Conservation (phyloP, 2,329 filamentous ascomycete species). For the Cadophora luteo-olivacea region DNA sequence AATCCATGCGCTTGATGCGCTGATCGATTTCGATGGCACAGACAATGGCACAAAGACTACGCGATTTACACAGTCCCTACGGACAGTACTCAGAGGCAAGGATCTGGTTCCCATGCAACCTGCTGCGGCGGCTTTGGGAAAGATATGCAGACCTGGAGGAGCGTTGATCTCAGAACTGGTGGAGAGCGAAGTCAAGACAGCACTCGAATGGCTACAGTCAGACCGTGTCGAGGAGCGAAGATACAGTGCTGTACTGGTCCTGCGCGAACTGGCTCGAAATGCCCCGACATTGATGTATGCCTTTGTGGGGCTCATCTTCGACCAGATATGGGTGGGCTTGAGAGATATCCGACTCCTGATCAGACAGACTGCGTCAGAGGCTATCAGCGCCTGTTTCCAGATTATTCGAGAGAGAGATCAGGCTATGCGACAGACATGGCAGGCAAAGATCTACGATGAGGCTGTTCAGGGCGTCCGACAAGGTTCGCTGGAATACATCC, state of each 20-base stretch:
- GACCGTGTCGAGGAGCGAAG: slow-evolving; percentile 92
- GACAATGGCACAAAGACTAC: slow-evolving; percentile 94
- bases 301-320: slow-evolving; percentile 93
- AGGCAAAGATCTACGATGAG: slow-evolving; percentile 89
- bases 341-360: slow-evolving; percentile 91
- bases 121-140: slow-evolving; percentile 86
- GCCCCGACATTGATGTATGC: slow-evolving; percentile 95
- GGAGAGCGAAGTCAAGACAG: slow-evolving; percentile 95
- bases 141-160: slow-evolving; percentile 89
- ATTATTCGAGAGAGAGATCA: slow-evolving; percentile 94
- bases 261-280: slow-evolving; percentile 89
- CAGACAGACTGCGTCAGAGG: slow-evolving; percentile 87
- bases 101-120: slow-evolving; percentile 91
- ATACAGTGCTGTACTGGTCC: slow-evolving; percentile 89
- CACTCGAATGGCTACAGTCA: slow-evolving; percentile 94
- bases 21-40: slow-evolving; percentile 96
- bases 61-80: slow-evolving; percentile 89
- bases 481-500: slow-evolving; percentile 84
- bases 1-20: slow-evolving; percentile 86
- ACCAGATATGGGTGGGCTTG: slow-evolving; percentile 94
- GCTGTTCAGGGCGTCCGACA: slow-evolving; percentile 79
- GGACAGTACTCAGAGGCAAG: slow-evolving; percentile 86
- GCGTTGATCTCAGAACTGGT: slow-evolving; percentile 94
- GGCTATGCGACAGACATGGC: slow-evolving; percentile 85
- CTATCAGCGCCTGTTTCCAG: slow-evolving; percentile 92